Conservation (phyloP, 2,329 filamentous ascomycete genomes). For the Alternaria infectoria region DNA sequence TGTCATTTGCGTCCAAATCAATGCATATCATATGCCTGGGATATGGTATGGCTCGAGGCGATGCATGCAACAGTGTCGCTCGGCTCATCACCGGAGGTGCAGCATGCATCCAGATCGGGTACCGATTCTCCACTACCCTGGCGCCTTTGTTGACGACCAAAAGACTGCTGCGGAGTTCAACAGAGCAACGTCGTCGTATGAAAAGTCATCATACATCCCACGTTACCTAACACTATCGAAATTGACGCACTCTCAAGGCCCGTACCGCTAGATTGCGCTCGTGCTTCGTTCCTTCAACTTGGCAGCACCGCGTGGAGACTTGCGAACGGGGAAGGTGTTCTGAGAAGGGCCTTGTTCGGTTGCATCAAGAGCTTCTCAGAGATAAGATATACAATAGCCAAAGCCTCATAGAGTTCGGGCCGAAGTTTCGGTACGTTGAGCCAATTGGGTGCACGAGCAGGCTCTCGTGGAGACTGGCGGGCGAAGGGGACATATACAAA, state of each 20-base stretch:
- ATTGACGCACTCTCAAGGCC: neutral
- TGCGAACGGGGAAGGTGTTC: neutral
- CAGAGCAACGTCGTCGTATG: neutral
- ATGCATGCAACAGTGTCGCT: neutral
- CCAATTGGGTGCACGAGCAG: neutral
- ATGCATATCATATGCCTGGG: neutral
- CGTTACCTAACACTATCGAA: neutral
- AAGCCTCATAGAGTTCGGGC: neutral
- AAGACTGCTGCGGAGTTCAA: neutral
- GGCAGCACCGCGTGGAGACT: neutral
- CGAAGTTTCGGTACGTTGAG: neutral
- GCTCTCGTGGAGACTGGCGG: neutral
- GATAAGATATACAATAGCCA: neutral
- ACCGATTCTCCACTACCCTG: neutral
- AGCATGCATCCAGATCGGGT: neutral
- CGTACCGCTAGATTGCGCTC: neutral
- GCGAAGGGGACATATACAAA: neutral
- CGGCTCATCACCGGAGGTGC: neutral
- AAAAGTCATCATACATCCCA: neutral
- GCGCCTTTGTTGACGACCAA: neutral
- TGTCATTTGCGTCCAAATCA: neutral
- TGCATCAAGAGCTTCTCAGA: neutral
- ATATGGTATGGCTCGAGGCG: neutral
- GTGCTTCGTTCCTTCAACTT: neutral
- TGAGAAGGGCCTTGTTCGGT: slow-evolving; percentile 7